Base-by-base conservation (phyloP, 1,284 basidiomycete genomes). In the Melampsora americana region DNA sequence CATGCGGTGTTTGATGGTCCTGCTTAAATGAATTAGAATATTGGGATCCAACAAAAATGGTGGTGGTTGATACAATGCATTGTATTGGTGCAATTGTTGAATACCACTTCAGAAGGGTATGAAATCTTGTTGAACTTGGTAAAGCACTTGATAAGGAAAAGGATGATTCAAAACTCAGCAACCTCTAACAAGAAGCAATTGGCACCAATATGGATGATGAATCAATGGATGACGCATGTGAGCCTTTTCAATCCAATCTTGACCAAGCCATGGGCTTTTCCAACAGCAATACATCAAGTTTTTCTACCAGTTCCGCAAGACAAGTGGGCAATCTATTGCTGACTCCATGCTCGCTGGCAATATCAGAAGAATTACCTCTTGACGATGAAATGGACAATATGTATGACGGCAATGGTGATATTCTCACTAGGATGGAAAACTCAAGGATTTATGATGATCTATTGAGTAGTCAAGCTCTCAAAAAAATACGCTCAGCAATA, bases 51-150 rank as follows among this genome's bases (percentile, higher is more conserved):
- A 46, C 39, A 56, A 3, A 61, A 14, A 44, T 62, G 14, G 32
- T 35, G 5, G 35, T 70, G 5, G 53, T 69, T 7, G 68, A 69
- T 50, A 50, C 68, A 5, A 69, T 69, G 68, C 56, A 69, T 44
- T 44, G 11, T 7, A 16, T 61, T 28, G 35, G 53, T n/a, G 68
- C 53, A 44, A 69, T 69, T 26, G 2, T 69, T 5, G 68, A 69
- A 53, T 69, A 56, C 53, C 50, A 69, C 61, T 18, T 28, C 20
- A 50, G 23, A 35, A 69, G 5, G n/a, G 7, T 61, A 16, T 69
- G 68, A 56, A 42, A 42, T n/a, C 26, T 69, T 5, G 68, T 60
- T 44, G 20, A 48, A 12, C 11, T 48, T 48, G 46, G 11, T 48
- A n/a, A n/a, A n/a, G n/a, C n/a, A n/a, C n/a, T n/a, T n/a, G n/a